phyloP scores from a whole-genome alignment of 2,329 filamentous ascomycete species.

The Microcyclosporella mali region DNA sequence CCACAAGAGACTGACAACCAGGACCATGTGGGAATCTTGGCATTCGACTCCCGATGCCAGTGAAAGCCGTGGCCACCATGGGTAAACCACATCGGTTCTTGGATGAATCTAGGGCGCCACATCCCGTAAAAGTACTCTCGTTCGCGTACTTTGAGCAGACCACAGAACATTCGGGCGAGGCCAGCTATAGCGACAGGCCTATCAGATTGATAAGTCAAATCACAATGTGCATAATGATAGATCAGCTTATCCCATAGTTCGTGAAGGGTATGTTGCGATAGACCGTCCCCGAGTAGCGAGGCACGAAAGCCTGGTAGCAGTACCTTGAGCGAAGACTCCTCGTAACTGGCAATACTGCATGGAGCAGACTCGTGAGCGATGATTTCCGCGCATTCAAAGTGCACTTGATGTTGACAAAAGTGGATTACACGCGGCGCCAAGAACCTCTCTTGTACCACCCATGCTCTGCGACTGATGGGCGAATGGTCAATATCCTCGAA shows the following conservation, averaged over 20 bases:
- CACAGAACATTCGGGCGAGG: not conserved
- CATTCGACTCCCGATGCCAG: not conserved
- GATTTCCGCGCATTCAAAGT: not conserved
- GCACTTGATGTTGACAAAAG: not conserved
- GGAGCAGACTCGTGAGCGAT: not conserved
- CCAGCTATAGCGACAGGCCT: not conserved
- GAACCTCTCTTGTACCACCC: not conserved
- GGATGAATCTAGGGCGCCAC: not conserved
- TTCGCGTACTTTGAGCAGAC: not conserved
- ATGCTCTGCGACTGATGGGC: not conserved
- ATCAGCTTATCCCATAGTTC: not conserved
- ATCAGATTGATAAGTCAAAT: not conserved
- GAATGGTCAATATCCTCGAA: not conserved
- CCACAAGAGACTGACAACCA: not conserved
- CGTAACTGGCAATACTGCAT: not conserved
- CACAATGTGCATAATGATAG: not conserved
- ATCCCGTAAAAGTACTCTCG: not conserved
- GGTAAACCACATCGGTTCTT: not conserved
- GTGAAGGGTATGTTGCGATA: not conserved
- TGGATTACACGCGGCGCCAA: not conserved
- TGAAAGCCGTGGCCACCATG: too few species aligned
- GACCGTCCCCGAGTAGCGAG: not conserved
- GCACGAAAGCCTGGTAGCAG: not conserved
- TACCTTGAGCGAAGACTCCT: not conserved
- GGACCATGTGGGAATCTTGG: not conserved